Conservation (phyloP, 441 rosid species). For the Metrosideros polymorpha region DNA sequence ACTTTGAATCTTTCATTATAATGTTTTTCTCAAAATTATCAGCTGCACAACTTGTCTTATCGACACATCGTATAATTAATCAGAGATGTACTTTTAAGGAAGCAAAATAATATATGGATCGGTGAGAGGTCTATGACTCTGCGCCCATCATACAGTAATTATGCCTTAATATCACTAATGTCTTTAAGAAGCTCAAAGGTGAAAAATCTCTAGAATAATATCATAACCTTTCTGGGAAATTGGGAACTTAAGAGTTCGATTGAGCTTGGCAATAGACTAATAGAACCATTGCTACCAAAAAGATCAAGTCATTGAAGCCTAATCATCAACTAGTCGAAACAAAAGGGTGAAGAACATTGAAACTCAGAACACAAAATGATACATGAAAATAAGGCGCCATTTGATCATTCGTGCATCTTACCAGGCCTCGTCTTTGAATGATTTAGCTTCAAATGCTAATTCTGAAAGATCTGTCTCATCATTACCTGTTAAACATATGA, state of each 20-base stretch:
- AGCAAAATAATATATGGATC: background rate
- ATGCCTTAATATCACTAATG: background rate
- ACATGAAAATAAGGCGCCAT: background rate
- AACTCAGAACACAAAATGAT: background rate
- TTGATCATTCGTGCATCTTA: conserved; percentile 9
- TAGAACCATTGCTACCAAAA: background rate
- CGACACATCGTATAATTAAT: background rate
- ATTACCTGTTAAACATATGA: conserved; percentile 20
- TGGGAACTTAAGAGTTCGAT: background rate
- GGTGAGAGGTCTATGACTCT: background rate
- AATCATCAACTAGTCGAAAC: background rate
- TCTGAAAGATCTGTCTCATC: conserved; percentile 31
- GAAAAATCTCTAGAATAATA: background rate
- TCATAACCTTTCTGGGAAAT: background rate
- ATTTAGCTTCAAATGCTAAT: conserved; percentile 52
- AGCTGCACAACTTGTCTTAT: background rate
- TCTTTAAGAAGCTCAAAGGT: background rate
- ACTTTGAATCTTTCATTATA: background rate
- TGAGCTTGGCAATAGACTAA: background rate
- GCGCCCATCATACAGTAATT: background rate
- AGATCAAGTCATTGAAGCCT: background rate
- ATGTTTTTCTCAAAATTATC: background rate
- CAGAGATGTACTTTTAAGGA: background rate
- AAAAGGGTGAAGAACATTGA: background rate
- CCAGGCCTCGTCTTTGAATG: conserved; percentile 51